A percentile compares a stretch with the other conserved stretches of the same genome.
Conservation (phyloP, 345 rosid genomes). For the Hibiscus tridactylites region DNA sequence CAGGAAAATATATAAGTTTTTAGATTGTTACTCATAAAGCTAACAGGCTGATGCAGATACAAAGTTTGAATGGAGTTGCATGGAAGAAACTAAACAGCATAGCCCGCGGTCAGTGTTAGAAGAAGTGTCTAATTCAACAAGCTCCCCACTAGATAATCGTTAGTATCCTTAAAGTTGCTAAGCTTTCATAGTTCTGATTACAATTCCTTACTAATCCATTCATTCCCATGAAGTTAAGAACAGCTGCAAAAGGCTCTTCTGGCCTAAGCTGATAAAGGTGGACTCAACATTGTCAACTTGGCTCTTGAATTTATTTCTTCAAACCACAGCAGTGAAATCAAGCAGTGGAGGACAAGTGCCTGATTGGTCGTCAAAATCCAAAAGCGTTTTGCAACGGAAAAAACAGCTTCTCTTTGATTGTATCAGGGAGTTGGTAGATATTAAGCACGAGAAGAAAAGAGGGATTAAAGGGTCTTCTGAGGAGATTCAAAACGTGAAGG, state of each 20-base stretch:
- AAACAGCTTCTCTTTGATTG: conserved; percentile 44
- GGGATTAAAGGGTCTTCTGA: conserved; percentile 7
- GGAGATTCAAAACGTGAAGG: conserved; percentile 21
- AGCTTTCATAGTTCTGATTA: not conserved
- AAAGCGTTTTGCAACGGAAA: conserved; percentile 29
- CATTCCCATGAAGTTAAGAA: not conserved
- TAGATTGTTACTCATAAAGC: conserved; percentile 8
- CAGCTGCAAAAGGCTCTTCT: not conserved
- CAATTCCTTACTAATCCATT: not conserved
- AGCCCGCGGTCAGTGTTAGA: conserved; percentile 24
- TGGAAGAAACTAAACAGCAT: conserved; percentile 14
- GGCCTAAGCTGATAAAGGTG: conserved; percentile 21
- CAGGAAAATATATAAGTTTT: not conserved
- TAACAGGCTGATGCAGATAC: conserved; percentile 28
- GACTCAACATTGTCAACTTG: conserved; percentile 32
- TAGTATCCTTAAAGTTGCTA: not conserved
- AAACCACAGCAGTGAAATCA: conserved; percentile 15
- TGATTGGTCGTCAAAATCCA: conserved; percentile 22
- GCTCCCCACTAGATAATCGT: conserved; percentile 8
- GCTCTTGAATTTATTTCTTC: conserved; percentile 24
- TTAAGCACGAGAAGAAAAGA: conserved; percentile 16
- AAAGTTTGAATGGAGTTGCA: conserved; percentile 7
- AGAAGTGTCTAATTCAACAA: conserved; percentile 9
- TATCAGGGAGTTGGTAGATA: conserved; percentile 33
- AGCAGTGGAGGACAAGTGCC: conserved; percentile 14